phyloP scores from a whole-genome alignment of 2,329 filamentous ascomycete species.

The Exophiala phaeomuriformis region DNA sequence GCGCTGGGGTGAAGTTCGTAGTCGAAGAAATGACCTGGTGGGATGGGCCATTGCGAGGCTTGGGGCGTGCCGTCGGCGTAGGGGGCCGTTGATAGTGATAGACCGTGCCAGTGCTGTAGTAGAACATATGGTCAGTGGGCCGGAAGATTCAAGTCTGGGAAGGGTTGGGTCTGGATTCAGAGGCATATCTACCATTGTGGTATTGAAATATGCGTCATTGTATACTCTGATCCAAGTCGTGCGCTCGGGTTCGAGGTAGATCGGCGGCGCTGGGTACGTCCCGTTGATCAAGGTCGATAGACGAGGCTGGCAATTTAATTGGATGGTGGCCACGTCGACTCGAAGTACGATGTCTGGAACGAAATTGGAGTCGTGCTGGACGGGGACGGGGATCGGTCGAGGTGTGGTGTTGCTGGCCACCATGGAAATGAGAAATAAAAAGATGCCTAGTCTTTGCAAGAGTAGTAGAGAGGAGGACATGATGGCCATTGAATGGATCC shows the following conservation, averaged over 20 bases:
- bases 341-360: conserved; percentile 44
- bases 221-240: conserved; percentile 53
- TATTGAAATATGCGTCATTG: conserved; percentile 47
- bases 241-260: conserved; percentile 42
- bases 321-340: conserved; percentile 38
- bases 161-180: background rate
- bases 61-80: conserved; percentile 58
- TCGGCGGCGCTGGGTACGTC: conserved; percentile 45
- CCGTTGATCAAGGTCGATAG: conserved; percentile 48
- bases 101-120: conserved; percentile 59
- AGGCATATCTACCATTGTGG: conserved; percentile 47
- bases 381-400: background rate
- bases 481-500: background rate
- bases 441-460: background rate
- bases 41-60: conserved; percentile 60
- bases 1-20: conserved; percentile 53
- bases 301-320: conserved; percentile 42
- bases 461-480: background rate
- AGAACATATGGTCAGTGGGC: background rate
- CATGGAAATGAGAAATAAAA: background rate
- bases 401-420: background rate
- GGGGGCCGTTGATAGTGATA: conserved; percentile 52
- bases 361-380: conserved; percentile 15
- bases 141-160: background rate
- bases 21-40: conserved; percentile 56